Evolutionary conservation across 139 green algal genomes (phyloP), one percentile per base, ranked within the genome.

Genomic region (Eudorina sp.): DNA sequence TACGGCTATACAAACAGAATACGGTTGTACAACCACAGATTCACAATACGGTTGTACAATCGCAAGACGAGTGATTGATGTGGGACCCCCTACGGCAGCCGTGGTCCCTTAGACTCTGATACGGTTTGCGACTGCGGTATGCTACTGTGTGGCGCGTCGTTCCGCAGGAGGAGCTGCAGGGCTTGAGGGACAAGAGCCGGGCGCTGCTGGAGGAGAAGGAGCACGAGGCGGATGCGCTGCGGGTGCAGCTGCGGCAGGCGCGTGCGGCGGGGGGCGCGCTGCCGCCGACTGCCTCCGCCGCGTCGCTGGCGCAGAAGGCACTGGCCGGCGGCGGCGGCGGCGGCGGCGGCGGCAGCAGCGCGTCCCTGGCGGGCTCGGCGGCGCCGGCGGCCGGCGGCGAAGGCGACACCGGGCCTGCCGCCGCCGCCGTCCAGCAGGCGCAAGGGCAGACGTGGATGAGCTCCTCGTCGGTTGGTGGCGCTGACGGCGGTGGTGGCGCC

Each of bases 131-230:
- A n/a, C n/a, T n/a, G n/a, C n/a, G n/a, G n/a, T n/a, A n/a, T n/a
- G n/a, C n/a, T n/a, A n/a, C n/a, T n/a, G n/a, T n/a, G n/a, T n/a
- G 25, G 45, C 4, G 25, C 34, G 64, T 43, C 64, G 64, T 66
- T 66, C 14, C 64, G 1, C 66, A 88, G 82, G 82, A 88, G 40
- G 73, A 91, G 82, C 2, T 94, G 55, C 29, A 72, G 38, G 53
- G 76, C 25, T 55, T 94, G 68, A 82, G 91, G 23, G 76, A 91
- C 62, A 70, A 82, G 43, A 86, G 58, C n/a, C 88, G 89, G 31
- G 38, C 53, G 4, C 60, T 94, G 25, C 34, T 94, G 45, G 91
- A 94, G 77, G 86, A 94, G 76, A 90, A 90, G 55, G 91, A 94
- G 29, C n/a, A 43, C 0, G 85, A 91, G 55, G 60, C 90, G 1